phyloP scores from a whole-genome alignment of 352 stramenopile genomes.

The Paralagenidium karlingii region DNA sequence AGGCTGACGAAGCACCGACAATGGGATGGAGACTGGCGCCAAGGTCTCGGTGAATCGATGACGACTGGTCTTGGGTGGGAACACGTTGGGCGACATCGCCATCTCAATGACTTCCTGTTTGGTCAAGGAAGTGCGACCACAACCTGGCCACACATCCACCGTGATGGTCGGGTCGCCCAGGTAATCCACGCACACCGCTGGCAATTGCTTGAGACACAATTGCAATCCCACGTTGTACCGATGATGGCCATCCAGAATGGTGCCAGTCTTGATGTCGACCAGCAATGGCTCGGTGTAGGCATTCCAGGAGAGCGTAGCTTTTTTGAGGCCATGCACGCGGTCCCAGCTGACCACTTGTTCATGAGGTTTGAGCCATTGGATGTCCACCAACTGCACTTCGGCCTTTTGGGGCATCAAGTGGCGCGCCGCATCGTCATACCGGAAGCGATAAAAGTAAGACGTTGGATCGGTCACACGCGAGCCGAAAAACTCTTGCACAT shows the following conservation, averaged over 20 bases:
- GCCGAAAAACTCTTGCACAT: constrained; percentile 64
- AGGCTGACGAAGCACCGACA: constrained; percentile 54
- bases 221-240: constrained; percentile 68
- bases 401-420: constrained; percentile 61
- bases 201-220: constrained; percentile 55
- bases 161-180: constrained; percentile 54
- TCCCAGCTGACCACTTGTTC: constrained; percentile 75
- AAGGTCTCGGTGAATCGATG: constrained; percentile 72
- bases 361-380: constrained; percentile 76
- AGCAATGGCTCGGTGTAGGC: constrained; percentile 72
- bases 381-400: constrained; percentile 68
- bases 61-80: constrained; percentile 75
- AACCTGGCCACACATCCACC: constrained; percentile 69
- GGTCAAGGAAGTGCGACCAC: constrained; percentile 40
- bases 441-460: constrained; percentile 81
- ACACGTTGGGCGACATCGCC: constrained; percentile 66
- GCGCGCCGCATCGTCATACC: constrained; percentile 35
- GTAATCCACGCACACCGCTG: constrained; percentile 72
- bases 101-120: constrained; percentile 79
- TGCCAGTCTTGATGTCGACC: constrained; percentile 61
- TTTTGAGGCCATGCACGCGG: constrained; percentile 60
- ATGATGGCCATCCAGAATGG: constrained; percentile 78
- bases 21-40: constrained; percentile 67
- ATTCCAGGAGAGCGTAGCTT: constrained; percentile 68
- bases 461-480: constrained; percentile 71